Evolutionary conservation across 2,329 filamentous ascomycete species (phyloP).

Genomic region (Colletotrichum nymphaeae): DNA sequence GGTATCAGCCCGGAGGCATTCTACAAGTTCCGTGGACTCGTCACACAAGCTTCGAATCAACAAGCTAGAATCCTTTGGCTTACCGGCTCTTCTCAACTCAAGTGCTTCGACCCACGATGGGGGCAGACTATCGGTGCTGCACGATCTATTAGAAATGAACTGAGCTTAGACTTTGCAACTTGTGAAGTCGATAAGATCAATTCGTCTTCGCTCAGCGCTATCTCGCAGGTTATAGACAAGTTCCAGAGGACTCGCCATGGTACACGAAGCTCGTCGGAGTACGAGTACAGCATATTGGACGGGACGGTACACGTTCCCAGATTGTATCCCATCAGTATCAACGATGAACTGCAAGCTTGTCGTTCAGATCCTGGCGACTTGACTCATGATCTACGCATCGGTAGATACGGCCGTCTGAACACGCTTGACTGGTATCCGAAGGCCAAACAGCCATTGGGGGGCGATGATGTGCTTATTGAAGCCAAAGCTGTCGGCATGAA

Average conservation of each 20-base stretch:
- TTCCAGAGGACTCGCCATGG: neutral
- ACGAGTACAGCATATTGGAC: slow-evolving; percentile 3
- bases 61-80: slow-evolving; percentile 40
- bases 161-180: slow-evolving; percentile 19
- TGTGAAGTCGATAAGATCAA: neutral
- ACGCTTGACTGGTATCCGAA: slow-evolving; percentile 12
- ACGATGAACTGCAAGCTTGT: neutral
- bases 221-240: neutral
- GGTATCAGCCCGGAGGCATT: slow-evolving; percentile 28
- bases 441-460: neutral
- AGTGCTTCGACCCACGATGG: slow-evolving; percentile 39
- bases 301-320: neutral
- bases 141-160: slow-evolving; percentile 39
- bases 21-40: slow-evolving; percentile 31
- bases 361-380: neutral
- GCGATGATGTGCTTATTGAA: slow-evolving; percentile 16
- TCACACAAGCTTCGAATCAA: neutral
- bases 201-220: neutral
- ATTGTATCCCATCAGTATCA: slow-evolving; percentile 10
- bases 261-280: neutral
- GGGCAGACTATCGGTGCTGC: slow-evolving; percentile 37
- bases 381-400: neutral
- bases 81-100: slow-evolving; percentile 37
- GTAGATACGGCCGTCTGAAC: slow-evolving; percentile 12
- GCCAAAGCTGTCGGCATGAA: slow-evolving; percentile 22